Base-by-base conservation (phyloP, 2,329 filamentous ascomycete species). In the Penicillium nordicum region DNA sequence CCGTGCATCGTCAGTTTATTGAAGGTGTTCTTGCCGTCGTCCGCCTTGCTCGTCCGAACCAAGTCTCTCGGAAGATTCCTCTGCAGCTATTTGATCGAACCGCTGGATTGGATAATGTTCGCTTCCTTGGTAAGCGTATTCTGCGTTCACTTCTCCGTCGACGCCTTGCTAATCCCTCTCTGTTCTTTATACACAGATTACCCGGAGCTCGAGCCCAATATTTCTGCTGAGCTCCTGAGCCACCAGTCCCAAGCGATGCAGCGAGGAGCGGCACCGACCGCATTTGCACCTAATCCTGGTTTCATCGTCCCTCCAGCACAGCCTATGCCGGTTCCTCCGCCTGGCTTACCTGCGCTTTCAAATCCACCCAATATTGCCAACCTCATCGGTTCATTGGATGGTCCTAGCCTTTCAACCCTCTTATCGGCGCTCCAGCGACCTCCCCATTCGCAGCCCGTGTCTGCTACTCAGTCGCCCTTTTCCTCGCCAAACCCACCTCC, bases 11-110 rank as follows among this genome's bases (percentile, higher is more conserved):
- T 50, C 91, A 96, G 70, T 89, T 95, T 37, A 78, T 92, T 11
- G 92, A 97, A 72, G 93, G 94, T 18, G 93, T 97, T 1, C 83
- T 90, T 50, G 93, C 89, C 9, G 89, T 97, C 14, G 86, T 90
- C 5, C 88, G 91, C 65, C 82, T 97, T 14, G 86, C 89, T 58
- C 79, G 85, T 49, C 79, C 81, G 44, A 84, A 90, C 23, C 88
- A 96, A 67, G 79, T 81, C 34, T 82, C 82, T 1, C 86, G 86
- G 61, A 92, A 88, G 69, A 88, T 97, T 49, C 84, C 89, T 0
- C 78, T 97, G 3, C 90, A 93, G 65, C 84, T 96, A 6, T 97
- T 97, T 68, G 89, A 96, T 73, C 87, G 92, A 27, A 88, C 85
- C 40, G 82, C 80, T 10, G 90, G 89, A n/a, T 79, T 80, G 18